Conservation (phyloP, 345 rosid genomes). For the Atalantia buxifolia region DNA sequence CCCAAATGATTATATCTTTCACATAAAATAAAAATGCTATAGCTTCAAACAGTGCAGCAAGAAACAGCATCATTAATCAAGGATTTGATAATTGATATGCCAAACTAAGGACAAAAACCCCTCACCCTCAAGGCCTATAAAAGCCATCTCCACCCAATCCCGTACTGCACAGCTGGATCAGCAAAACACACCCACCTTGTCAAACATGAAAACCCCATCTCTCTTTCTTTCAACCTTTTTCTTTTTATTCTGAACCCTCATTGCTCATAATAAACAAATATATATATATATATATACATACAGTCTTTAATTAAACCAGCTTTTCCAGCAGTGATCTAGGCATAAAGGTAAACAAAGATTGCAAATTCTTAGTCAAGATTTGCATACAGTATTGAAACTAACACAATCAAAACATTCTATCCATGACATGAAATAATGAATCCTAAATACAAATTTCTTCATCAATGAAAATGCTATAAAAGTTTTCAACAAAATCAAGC, state of each 20-base stretch:
- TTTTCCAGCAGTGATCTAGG: conserved; percentile 26
- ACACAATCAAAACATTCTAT: background rate
- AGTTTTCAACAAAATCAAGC: background rate
- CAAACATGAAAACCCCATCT: conserved; percentile 23
- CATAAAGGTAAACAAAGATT: conserved; percentile 3
- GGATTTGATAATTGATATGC: conserved; percentile 16
- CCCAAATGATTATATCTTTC: conserved; percentile 17
- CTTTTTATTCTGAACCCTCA: conserved; percentile 11
- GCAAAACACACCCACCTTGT: conserved; percentile 18
- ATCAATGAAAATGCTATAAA: background rate
- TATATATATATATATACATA: conserved; percentile 15
- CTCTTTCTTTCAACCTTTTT: conserved; percentile 10
- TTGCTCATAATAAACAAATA: conserved; percentile 15
- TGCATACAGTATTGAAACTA: background rate
- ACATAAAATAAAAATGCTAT: conserved; percentile 1
- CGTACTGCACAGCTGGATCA: conserved; percentile 46
- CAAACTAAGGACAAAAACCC: conserved; percentile 21
- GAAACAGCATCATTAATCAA: conserved; percentile 25
- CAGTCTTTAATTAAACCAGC: conserved; percentile 25
- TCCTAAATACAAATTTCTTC: background rate
- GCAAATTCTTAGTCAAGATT: background rate
- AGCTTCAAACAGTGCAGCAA: conserved; percentile 22
- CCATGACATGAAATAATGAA: conserved; percentile 9
- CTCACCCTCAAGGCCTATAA: conserved; percentile 2
- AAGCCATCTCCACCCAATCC: conserved; percentile 17